A percentile compares a stretch with the other conserved stretches of the same genome.
Conservation (phyloP, 352 stramenopile genomes). For the Phytophthora fragariae region DNA sequence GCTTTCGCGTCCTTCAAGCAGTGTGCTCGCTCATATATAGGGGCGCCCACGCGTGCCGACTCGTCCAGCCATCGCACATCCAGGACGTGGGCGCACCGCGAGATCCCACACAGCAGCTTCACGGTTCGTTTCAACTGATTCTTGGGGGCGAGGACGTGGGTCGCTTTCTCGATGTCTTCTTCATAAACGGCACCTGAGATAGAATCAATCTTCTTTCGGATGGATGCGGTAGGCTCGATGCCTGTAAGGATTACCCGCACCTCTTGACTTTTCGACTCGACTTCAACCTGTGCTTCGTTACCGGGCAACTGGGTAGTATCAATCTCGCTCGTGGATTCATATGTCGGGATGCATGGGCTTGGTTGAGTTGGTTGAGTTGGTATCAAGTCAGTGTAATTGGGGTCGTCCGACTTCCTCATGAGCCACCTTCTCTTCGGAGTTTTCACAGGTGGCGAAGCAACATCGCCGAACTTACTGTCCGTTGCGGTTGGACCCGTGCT, state of each 20-base stretch:
- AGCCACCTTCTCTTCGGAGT: constrained; percentile 48
- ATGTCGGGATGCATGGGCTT: constrained; percentile 24
- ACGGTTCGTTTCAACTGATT: constrained; percentile 63
- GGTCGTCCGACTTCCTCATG: constrained; percentile 48
- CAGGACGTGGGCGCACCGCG: constrained; percentile 58
- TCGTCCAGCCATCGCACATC: constrained; percentile 64
- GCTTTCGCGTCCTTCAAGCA: constrained; percentile 54
- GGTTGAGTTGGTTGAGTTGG: constrained; percentile 20
- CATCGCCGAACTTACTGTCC: not conserved
- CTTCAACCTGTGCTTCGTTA: constrained; percentile 23
- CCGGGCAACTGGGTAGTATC: constrained; percentile 23
- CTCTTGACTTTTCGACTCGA: constrained; percentile 22
- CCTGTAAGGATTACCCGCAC: constrained; percentile 61
- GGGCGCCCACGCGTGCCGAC: constrained; percentile 47
- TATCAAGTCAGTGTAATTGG: constrained; percentile 26
- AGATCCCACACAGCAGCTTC: constrained; percentile 70
- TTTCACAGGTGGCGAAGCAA: constrained; percentile 35
- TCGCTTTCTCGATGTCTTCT: constrained; percentile 53
- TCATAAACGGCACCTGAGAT: constrained; percentile 56
- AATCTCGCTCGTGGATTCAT: constrained; percentile 36
- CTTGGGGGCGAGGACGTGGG: constrained; percentile 56
- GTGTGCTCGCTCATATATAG: constrained; percentile 47
- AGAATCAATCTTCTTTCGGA: constrained; percentile 54
- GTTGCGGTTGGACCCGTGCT: not conserved
- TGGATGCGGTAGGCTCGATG: constrained; percentile 47